These are phyloP conservation scores for Kingdonia uniflora DNA, from an alignment of 164 flowering plant genomes.

Conservation along the genomic window DNA sequence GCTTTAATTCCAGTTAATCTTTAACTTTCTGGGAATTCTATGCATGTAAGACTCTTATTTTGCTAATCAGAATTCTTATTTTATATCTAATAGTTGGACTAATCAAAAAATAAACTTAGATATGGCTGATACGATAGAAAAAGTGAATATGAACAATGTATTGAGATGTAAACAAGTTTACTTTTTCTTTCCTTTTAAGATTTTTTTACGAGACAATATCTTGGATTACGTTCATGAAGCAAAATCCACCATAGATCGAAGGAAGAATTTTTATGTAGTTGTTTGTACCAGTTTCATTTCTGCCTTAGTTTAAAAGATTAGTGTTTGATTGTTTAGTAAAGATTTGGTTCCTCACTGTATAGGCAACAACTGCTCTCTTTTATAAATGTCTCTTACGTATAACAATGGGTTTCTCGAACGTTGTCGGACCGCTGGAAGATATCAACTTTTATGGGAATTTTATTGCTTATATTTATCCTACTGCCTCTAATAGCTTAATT, in stretches of 20 bases:
- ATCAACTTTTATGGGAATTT: no score
- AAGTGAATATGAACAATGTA: not conserved
- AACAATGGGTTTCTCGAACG: no score
- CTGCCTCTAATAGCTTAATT: no score
- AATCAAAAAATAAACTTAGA: no score
- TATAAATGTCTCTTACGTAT: no score
- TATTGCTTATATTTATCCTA: no score
- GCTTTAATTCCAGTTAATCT: not conserved
- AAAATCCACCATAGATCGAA: not conserved
- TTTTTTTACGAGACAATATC: not conserved
- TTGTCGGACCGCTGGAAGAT: no score
- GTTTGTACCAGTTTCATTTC: no score
- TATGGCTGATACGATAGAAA: not conserved
- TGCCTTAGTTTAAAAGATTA: no score
- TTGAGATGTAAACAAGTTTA: not conserved
- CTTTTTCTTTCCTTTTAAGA: not conserved
- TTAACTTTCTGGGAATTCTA: not conserved
- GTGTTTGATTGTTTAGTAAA: no score
- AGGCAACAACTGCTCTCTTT: no score
- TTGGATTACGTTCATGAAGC: constrained; percentile 5
- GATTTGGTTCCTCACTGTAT: no score
- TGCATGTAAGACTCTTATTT: not conserved
- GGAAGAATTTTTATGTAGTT: not conserved
- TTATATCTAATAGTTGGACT: not conserved
- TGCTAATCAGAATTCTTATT: not conserved